Evolutionary conservation across 2,329 filamentous ascomycete genomes (phyloP).

Genomic region (Paraconiothyrium sp.): DNA sequence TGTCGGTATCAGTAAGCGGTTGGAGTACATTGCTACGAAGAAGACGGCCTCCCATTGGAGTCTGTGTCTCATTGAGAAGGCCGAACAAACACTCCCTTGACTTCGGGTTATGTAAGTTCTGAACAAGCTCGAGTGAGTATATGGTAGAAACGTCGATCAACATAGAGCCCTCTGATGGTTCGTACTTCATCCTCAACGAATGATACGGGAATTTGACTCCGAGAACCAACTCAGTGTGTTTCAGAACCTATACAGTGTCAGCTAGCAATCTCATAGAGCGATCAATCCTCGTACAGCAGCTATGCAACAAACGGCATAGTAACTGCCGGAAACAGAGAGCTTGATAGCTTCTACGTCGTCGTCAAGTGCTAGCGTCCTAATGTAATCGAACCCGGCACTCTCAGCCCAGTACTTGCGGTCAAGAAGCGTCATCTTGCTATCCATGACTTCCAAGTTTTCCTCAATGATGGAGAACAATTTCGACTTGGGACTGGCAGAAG

Average conservation of each 20-base stretch:
- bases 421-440: conserved; percentile 66
- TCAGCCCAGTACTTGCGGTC: conserved; percentile 89
- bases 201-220: conserved; percentile 76
- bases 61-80: conserved; percentile 82
- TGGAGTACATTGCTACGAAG: conserved; percentile 88
- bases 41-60: conserved; percentile 87
- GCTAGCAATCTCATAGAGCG: not conserved
- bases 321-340: conserved; percentile 81
- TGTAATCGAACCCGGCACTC: conserved; percentile 76
- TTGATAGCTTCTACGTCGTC: conserved; percentile 85
- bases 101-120: conserved; percentile 80
- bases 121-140: conserved; percentile 85
- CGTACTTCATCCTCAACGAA: conserved; percentile 85
- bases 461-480: conserved; percentile 79
- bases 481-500: conserved; percentile 74
- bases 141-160: conserved; percentile 94
- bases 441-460: conserved; percentile 72
- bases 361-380: conserved; percentile 79
- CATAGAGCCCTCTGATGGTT: conserved; percentile 91
- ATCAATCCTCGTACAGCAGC: conserved; percentile 77
- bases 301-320: conserved; percentile 84
- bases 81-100: conserved; percentile 87
- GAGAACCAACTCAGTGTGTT: conserved; percentile 78
- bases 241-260: conserved; percentile 69
- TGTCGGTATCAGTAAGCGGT: conserved; percentile 76